Percentiles rank a stretch among this genome's conserved stretches.
Evolutionary conservation across 2,329 filamentous ascomycete species (phyloP).

Genomic region (Colletotrichum chlorophyti): DNA sequence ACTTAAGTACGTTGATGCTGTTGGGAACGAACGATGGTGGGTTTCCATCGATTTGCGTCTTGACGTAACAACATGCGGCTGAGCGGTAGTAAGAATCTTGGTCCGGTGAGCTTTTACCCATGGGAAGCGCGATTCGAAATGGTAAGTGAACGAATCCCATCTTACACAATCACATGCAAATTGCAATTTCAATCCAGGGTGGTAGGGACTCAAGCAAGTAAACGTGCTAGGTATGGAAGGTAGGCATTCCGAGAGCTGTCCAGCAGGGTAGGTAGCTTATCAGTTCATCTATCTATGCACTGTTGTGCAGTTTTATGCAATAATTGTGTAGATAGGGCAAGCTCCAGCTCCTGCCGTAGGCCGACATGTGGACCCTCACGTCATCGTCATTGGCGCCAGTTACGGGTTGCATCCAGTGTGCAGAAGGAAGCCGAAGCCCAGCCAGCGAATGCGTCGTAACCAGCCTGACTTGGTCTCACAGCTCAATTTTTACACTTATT

Average conservation of each 20-base stretch:
- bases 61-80: no score
- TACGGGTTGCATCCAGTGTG: conserved; percentile 2
- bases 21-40: no score
- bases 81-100: background rate
- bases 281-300: background rate
- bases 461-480: conserved; percentile 22
- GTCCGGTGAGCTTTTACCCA: no score
- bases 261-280: no score
- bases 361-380: conserved; percentile 22
- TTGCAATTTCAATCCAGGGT: background rate
- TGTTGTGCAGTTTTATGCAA: background rate
- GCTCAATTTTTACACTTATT: no score
- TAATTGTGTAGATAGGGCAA: background rate
- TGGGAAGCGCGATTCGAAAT: background rate
- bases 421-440: no score
- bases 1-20: no score
- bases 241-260: no score
- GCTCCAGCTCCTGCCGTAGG: conserved; percentile 12
- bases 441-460: no score
- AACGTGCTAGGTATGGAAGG: no score
- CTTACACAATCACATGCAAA: conserved; percentile 23
- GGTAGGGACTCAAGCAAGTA: no score
- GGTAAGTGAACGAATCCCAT: background rate
- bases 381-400: conserved; percentile 27
- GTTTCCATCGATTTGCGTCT: no score